Conservation (phyloP, 805 yeast species). For the Wickerhamiella australiensis region DNA sequence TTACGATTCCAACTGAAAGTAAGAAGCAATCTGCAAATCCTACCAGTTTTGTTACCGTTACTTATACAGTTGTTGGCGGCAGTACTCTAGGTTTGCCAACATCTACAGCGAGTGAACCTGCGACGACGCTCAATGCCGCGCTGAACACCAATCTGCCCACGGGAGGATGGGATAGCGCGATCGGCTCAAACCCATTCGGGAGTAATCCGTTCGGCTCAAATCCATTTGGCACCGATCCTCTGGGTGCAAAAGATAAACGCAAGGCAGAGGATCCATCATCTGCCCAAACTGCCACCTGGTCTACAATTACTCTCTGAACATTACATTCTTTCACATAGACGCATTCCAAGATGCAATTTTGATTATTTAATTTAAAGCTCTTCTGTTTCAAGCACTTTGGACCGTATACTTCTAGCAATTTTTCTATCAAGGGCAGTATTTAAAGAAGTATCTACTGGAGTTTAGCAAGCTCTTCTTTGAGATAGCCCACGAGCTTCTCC, state of each 20-base stretch:
- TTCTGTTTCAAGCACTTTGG: no score
- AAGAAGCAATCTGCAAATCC: not conserved
- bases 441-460: not conserved
- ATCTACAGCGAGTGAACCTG: not conserved
- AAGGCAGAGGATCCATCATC: no score
- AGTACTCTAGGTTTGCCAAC: not conserved
- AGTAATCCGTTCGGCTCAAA: conserved; percentile 1
- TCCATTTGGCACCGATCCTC: conserved; percentile 1
- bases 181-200: not conserved
- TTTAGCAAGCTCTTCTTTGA: conserved; percentile 38
- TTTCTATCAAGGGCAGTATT: not conserved
- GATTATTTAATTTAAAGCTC: no score
- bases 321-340: no score
- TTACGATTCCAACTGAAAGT: not conserved
- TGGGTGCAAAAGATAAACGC: no score
- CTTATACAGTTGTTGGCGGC: not conserved
- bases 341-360: no score
- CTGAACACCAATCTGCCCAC: not conserved
- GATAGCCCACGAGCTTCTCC: conserved; percentile 44
- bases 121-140: not conserved
- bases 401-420: no score
- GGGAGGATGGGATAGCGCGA: not conserved
- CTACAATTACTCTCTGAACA: no score
- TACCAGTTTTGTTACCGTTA: not conserved
- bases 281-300: no score